phyloP scores from a whole-genome alignment of 305 asterid genomes.

The Solanum hybrid region DNA sequence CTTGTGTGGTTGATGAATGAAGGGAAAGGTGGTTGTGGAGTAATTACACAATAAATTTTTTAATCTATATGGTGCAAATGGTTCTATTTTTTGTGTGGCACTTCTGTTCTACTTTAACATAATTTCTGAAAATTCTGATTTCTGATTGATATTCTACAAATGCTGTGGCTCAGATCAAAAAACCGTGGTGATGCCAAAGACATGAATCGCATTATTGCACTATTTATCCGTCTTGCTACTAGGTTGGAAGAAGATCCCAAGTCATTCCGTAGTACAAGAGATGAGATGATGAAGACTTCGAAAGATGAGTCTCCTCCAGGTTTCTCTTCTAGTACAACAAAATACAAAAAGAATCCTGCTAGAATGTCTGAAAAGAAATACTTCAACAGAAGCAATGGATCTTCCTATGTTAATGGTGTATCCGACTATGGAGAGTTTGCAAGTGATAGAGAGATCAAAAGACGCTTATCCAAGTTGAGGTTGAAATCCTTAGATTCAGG shows the following conservation, averaged over 20 bases:
- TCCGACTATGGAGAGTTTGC: conserved; percentile 71
- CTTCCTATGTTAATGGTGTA: conserved; percentile 38
- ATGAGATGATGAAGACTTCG: conserved; percentile 47
- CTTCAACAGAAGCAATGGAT: conserved; percentile 51
- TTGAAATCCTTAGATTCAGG: conserved; percentile 69
- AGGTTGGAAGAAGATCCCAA: conserved; percentile 71
- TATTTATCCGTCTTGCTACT: conserved; percentile 75
- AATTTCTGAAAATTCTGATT: not conserved
- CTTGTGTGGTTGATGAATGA: not conserved
- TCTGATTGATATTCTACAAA: conserved; percentile 1
- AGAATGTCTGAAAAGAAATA: conserved; percentile 61
- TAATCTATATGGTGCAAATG: not conserved
- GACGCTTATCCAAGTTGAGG: conserved; percentile 75
- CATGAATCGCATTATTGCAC: conserved; percentile 54
- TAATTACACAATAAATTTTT: not conserved
- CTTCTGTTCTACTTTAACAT: not conserved
- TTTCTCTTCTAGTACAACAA: conserved; percentile 54
- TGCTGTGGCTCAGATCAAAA: conserved; percentile 44
- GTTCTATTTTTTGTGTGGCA: not conserved
- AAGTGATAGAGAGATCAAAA: conserved; percentile 84
- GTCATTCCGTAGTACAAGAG: conserved; percentile 37
- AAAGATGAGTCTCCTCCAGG: conserved; percentile 83
- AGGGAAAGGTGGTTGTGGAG: not conserved
- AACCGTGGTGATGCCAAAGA: conserved; percentile 55
- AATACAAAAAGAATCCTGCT: conserved; percentile 51